Percentiles rank a stretch among this genome's conserved stretches.
Evolutionary conservation across 805 yeast species (phyloP).

Genomic region (Barnettozyma salicaria): DNA sequence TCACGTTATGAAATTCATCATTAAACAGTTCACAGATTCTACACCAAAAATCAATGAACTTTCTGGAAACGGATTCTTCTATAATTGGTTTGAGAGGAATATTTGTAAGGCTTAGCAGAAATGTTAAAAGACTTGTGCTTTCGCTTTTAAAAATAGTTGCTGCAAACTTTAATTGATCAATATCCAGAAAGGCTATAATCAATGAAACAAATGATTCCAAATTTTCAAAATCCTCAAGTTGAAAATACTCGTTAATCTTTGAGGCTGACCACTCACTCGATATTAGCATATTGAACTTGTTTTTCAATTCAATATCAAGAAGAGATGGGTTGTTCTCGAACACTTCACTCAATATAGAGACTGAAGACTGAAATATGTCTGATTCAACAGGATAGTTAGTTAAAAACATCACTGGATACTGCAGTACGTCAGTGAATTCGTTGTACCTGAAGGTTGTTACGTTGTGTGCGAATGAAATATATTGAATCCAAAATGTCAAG

Average conservation of each 20-base stretch:
- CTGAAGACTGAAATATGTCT: conserved; percentile 9
- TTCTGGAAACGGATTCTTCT: conserved; percentile 52
- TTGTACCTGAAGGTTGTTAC: conserved; percentile 19
- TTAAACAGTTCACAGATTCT: conserved; percentile 52
- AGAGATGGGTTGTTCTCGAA: conserved; percentile 27
- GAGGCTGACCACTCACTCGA: conserved; percentile 41
- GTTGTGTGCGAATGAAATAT: conserved; percentile 32
- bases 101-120: conserved; percentile 47
- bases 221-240: conserved; percentile 32
- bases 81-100: conserved; percentile 50
- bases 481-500: conserved; percentile 32
- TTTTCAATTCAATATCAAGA: conserved; percentile 19
- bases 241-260: conserved; percentile 32
- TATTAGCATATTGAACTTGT: conserved; percentile 26
- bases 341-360: conserved; percentile 18
- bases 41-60: conserved; percentile 63
- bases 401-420: conserved; percentile 11
- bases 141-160: conserved; percentile 32
- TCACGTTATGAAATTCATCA: conserved; percentile 40
- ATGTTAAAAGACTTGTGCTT: conserved; percentile 38
- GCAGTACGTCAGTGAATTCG: conserved; percentile 20
- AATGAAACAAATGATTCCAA: conserved; percentile 40
- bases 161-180: conserved; percentile 40
- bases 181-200: conserved; percentile 40
- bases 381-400: conserved; percentile 10